Evolutionary conservation across 73 alveolate species (phyloP), one percentile per base, ranked within the genome.

Genomic region (Stentor roeselii): DNA sequence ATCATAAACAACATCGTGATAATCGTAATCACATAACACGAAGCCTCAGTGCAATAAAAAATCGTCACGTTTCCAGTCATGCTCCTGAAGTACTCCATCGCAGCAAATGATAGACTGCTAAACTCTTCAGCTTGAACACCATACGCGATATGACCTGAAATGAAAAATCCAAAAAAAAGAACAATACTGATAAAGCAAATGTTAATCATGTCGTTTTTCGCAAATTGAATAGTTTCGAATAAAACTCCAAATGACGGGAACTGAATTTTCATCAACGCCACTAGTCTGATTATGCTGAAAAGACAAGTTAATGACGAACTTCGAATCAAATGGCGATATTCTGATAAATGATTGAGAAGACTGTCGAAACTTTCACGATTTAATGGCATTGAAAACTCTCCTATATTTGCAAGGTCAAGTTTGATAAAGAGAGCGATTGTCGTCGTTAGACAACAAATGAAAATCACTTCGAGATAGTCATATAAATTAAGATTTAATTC

Each of bases 201-300:
- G 35, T 36, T 75, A 74, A 86, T 11, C 3, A 91, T 83, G 58
- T 91, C 94, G 3, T 2, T 75, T 75, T 86, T 90, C 3, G 96
- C 93, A 40, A 59, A 75, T 36, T 85, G 40, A 2, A 91, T 91
- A 31, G 96, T 91, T 58, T 91, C 94, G 76, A 91, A 91, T 0
- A 91, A 85, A 0, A 91, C 89, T 15, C 96, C 96, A 75, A 91
- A 91, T 14, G 96, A 90, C 31, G 96, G 96, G 80, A 91, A 91
- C 41, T 86, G 41, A 3, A 91, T 42, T 15, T 91, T 91, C 11
- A 91, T 75, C 6, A 91, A 88, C 38, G 91, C 41, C 3, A 88
- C 27, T 42, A 78, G 78, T 60, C 94, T 75, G 78, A 91, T 61
- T 21, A 87, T 67, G 83, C 88, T 88, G 21, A 91, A 60, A 0